phyloP scores from a whole-genome alignment of 2,329 filamentous ascomycete species.

The Stachybotrys chartarum region DNA sequence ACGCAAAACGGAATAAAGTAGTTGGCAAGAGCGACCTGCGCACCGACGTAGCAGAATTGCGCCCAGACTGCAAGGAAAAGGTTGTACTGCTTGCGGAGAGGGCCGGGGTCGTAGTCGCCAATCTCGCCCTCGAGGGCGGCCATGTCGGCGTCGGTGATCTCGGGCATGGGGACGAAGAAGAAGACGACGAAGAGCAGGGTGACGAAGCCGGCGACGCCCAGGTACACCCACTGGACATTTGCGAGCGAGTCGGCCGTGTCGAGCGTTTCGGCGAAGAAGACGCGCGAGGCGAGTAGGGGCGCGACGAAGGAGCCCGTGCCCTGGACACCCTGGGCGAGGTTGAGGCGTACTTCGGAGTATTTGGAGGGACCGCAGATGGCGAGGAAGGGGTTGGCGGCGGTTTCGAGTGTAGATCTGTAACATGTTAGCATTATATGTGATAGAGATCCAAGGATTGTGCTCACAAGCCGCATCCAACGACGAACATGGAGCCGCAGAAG shows the following conservation, averaged over 20 bases:
- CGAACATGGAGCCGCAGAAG: constrained; percentile 52
- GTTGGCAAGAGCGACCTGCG: constrained; percentile 45
- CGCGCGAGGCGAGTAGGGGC: constrained; percentile 51
- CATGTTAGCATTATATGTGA: background rate
- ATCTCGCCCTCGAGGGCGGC: constrained; percentile 39
- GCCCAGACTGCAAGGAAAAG: constrained; percentile 54
- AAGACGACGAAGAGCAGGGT: constrained; percentile 49
- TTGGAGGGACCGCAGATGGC: constrained; percentile 48
- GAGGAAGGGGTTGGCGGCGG: constrained; percentile 32
- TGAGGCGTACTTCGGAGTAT: constrained; percentile 51
- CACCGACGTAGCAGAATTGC: constrained; percentile 58
- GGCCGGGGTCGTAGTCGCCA: constrained; percentile 34
- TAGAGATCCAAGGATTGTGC: constrained; percentile 14
- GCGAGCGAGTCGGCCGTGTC: constrained; percentile 40
- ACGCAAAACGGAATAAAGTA: constrained; percentile 47
- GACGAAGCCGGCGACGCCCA: constrained; percentile 55
- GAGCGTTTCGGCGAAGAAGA: constrained; percentile 52
- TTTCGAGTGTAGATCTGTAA: constrained; percentile 34
- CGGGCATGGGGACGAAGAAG: constrained; percentile 42
- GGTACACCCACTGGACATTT: constrained; percentile 59
- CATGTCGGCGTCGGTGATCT: constrained; percentile 58
- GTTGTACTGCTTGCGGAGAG: constrained; percentile 50
- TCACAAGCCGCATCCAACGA: constrained; percentile 28
- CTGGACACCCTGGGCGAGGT: constrained; percentile 52
- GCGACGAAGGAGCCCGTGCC: constrained; percentile 50